phyloP scores from a whole-genome alignment of 2,329 filamentous ascomycete genomes.

The Aspergillus piperis region DNA sequence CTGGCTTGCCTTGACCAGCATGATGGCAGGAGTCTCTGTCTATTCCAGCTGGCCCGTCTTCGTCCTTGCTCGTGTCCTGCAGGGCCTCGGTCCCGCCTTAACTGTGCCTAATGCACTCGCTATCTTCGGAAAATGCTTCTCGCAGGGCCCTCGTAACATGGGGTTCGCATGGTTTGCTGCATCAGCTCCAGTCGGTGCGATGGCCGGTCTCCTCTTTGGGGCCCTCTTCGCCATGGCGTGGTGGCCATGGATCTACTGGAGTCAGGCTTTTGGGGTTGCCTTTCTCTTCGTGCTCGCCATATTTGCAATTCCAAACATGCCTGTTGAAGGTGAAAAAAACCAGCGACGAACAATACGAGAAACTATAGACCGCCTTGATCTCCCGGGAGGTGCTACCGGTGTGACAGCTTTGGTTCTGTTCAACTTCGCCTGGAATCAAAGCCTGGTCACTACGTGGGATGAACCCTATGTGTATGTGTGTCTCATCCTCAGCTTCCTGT shows the following conservation, averaged over 20 bases:
- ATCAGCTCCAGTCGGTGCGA: conserved; percentile 48
- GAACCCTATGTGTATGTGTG: conserved; percentile 56
- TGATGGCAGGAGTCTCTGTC: conserved; percentile 36
- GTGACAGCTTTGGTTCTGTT: conserved; percentile 60
- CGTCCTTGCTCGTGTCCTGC: conserved; percentile 54
- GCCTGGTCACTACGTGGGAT: conserved; percentile 59
- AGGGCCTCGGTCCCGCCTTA: conserved; percentile 62
- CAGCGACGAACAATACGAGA: too few species aligned
- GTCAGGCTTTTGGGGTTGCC: conserved; percentile 40
- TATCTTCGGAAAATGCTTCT: conserved; percentile 61
- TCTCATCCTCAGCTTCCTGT: conserved; percentile 58
- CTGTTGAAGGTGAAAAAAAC: background rate
- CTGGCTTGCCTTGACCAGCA: conserved; percentile 39
- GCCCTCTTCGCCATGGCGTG: conserved; percentile 40
- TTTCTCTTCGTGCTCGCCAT: conserved; percentile 38
- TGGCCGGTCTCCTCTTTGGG: conserved; percentile 44
- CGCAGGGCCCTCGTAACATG: conserved; percentile 57
- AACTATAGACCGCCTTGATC: conserved; percentile 30
- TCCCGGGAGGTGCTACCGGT: conserved; percentile 47
- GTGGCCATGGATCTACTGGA: conserved; percentile 57
- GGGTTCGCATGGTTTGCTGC: conserved; percentile 57
- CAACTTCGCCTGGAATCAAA: conserved; percentile 69
- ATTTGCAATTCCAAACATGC: conserved; percentile 23
- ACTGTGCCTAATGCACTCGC: conserved; percentile 65
- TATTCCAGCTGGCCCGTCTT: conserved; percentile 46